Base-by-base conservation (phyloP, 345 rosid species). In the Gossypium herbaceum region DNA sequence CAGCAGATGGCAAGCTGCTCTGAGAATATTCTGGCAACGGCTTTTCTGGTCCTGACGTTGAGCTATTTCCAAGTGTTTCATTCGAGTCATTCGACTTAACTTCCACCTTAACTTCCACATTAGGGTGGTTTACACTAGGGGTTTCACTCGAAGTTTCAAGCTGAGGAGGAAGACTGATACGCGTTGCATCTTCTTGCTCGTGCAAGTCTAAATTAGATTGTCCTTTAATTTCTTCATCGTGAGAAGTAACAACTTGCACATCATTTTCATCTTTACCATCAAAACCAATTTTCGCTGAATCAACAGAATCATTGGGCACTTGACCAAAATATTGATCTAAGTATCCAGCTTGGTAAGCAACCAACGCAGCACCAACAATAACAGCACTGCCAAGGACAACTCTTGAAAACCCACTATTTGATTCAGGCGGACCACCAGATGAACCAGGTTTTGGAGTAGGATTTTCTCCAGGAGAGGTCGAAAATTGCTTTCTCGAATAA, bases 281-380 rank as follows among this genome's bases (percentile, higher is more conserved):
- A 44, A 29, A 76, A 59, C 72, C 83, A 74, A 71, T 60, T 75
- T 63, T 77, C 65, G 54, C 58, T 9, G 76, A 51, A 81, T 79
- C 78, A 56, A 47, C 56, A 76, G 82, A 29, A 55, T 74, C 75
- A 17, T 79, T 77, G 66, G 64, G 74, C 71, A 82, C 79, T 68
- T 84, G 80, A 43, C 78, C 81, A 10, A 89, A 63, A 75, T 82
- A 82, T 24, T 83, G 71, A 74, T 91, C 98, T 73, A 90, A 75
- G 71, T 85, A 86, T 20, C 97, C 97, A 57, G 62, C 74, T 75
- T 75, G 90, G 79, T 90, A 90, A 0, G 91, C 94, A 16, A 82
- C 71, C 64, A 86, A 45, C 47, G 77, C 76, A 60, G 89, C 91
- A 80, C 88, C 84, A 45, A 76, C 85, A 29, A 85, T 78, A 3